Evolutionary conservation across 805 yeast species (phyloP), one percentile per base, ranked within the genome.

Genomic region (Henningerozyma blattae): DNA sequence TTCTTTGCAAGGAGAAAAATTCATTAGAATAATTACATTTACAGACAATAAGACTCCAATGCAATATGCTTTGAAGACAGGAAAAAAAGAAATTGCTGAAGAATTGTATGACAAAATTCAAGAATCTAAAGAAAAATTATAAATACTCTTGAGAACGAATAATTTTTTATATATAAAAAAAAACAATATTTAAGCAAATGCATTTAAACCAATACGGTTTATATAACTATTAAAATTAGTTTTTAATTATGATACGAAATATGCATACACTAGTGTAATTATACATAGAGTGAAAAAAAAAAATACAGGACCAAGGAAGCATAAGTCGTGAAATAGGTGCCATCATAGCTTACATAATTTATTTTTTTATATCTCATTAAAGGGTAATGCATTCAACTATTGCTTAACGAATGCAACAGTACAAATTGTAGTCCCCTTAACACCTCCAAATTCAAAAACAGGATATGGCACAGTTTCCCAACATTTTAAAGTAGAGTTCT

Each of bases 391-490:
- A n/a, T n/a, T n/a, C n/a, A 12, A 2, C n/a, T 24, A 24, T 10
- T n/a, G 14, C 46, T 61, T 76, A 18, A 65, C 63, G 48, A 89
- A 91, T 15, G 91, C 94, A 31, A 89, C 68, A 34, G 86, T 79
- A 53, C 94, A 84, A 27, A 89, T 82, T 1, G 95, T 77, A 26
- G 86, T 73, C 1, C 98, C 98, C 45, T 77, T 70, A 5, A 68
- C 72, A 7, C 98, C 98, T 3, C 95, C 96, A 57, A 86, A 89
- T 52, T 79, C 72, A 51, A 85, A 85, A 5, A 72, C 67, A 7
- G 95, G 95, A 55, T 91, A 89, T 10, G 71, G 57, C 31, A 89
- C 72, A 15, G 65, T 65, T 43, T 73, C 71, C 80, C 83, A 82
- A 3, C 70, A 70, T 46, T 61, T 55, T 37, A 83, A 60, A 3